Percentiles rank a stretch among this genome's conserved stretches.
Evolutionary conservation across 257 asterid genomes (phyloP).

Genomic region (Solanum corneliomulleri): DNA sequence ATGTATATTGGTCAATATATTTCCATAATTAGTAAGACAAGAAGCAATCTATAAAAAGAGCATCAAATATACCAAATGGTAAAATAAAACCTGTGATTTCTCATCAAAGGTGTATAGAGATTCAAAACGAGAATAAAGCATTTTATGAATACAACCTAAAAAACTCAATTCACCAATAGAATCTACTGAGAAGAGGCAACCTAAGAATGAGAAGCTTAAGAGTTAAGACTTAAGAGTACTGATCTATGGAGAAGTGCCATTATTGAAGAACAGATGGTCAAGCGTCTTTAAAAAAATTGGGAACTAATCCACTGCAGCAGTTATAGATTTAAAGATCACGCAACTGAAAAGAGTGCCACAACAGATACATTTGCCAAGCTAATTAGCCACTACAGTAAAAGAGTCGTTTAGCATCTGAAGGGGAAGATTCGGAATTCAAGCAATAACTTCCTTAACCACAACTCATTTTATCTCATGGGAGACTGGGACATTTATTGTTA

Average conservation of each 20-base stretch:
- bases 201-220: background rate
- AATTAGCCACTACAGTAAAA: background rate
- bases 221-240: background rate
- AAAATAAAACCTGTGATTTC: background rate
- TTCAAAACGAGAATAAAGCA: background rate
- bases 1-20: background rate
- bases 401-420: background rate
- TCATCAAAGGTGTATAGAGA: background rate
- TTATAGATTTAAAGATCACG: background rate
- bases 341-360: background rate
- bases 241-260: background rate
- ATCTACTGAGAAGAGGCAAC: background rate
- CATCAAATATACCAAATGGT: background rate
- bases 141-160: background rate
- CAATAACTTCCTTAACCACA: background rate
- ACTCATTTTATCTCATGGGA: background rate
- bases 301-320: background rate
- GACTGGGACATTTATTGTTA: background rate
- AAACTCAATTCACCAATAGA: background rate
- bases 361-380: background rate
- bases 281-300: background rate
- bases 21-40: background rate
- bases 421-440: background rate
- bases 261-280: background rate
- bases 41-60: background rate